Conservation (phyloP, 208 protist genomes). For the Trypanosoma platydactyli region DNA sequence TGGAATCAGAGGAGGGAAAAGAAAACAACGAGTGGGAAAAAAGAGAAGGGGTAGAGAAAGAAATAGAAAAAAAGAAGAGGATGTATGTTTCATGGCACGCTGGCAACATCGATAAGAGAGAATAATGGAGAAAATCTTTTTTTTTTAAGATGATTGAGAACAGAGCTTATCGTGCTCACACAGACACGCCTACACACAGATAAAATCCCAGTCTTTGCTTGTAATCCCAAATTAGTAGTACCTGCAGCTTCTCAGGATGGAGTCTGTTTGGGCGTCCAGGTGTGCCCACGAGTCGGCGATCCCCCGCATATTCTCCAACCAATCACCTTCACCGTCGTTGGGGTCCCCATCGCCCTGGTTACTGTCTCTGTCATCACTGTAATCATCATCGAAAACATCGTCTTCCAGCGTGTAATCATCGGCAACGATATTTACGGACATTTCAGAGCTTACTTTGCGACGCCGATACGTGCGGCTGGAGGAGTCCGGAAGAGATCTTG, state of each 20-base stretch:
- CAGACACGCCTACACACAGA: background rate
- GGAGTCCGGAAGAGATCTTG: background rate
- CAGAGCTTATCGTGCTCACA: background rate
- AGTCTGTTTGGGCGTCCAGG: constrained; percentile 64
- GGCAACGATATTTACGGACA: background rate
- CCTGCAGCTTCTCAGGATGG: constrained; percentile 38
- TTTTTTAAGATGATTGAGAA: too few relatives aligned
- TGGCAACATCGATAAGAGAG: too few relatives aligned
- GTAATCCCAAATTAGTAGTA: constrained; percentile 11
- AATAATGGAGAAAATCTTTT: too few relatives aligned
- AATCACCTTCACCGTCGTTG: constrained; percentile 6
- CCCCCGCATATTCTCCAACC: constrained; percentile 4
- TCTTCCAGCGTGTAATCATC: background rate
- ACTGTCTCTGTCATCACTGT: background rate
- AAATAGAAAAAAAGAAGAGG: background rate
- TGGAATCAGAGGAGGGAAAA: constrained; percentile 2
- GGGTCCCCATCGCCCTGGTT: constrained; percentile 4
- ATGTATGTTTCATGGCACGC: constrained; percentile 4
- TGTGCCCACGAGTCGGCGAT: constrained; percentile 52
- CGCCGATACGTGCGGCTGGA: background rate
- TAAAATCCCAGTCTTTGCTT: too few relatives aligned
- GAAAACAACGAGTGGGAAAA: constrained; percentile 18
- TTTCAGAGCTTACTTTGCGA: background rate
- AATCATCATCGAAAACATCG: background rate
- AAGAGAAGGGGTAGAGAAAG: constrained; percentile 18